phyloP scores from a whole-genome alignment of 31 red algal genomes.

The Pterothamnion heteromorphum region DNA sequence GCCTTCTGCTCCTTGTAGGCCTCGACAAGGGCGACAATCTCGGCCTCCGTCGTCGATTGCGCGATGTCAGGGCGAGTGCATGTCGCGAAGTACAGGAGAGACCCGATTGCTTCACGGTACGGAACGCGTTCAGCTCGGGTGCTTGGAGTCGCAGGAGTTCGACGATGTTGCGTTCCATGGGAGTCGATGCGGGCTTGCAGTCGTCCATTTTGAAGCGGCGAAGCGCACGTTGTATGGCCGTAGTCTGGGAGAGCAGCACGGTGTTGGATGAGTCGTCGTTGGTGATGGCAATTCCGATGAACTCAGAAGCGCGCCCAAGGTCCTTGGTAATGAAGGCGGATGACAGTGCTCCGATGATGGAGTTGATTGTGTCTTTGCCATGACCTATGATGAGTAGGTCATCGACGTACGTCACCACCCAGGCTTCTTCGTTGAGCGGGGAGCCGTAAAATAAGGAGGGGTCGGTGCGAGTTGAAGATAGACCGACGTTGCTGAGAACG shows the following conservation, averaged over 20 bases:
- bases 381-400: slow-evolving; percentile 21
- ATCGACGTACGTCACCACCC: slow-evolving; percentile 36
- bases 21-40: slow-evolving; percentile 23
- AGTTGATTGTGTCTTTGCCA: not conserved
- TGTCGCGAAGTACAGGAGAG: not conserved
- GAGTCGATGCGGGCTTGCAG: not conserved
- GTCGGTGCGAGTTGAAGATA: not conserved
- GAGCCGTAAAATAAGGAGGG: not conserved
- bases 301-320: not conserved
- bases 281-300: slow-evolving; percentile 21
- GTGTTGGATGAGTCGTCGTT: not conserved
- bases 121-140: not conserved
- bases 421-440: not conserved
- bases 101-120: slow-evolving; percentile 28
- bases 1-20: slow-evolving; percentile 36
- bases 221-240: not conserved
- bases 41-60: slow-evolving; percentile 15
- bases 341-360: not conserved
- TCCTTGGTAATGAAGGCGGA: not conserved
- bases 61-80: not conserved
- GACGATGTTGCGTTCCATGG: not conserved
- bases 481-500: not conserved
- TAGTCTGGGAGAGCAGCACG: not conserved
- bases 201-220: not conserved
- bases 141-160: not conserved